Base-by-base conservation (phyloP, 2,329 filamentous ascomycete genomes). In the Arthroderma uncinatum region DNA sequence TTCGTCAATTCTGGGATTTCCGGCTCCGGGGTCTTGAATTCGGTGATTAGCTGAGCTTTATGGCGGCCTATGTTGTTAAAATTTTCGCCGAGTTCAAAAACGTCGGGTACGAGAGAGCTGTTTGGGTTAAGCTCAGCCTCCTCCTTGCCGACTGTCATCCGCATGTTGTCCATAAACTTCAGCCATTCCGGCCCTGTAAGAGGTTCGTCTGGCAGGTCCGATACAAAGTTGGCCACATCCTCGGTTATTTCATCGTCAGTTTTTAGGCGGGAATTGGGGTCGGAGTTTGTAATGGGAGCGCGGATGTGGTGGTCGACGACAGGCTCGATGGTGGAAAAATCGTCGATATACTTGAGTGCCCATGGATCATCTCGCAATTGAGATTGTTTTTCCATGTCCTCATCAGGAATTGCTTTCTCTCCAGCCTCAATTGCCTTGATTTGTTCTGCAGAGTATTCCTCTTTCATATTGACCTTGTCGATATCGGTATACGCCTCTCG, bases 381-480 rank as follows among this genome's bases (percentile, higher is more conserved):
- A 62, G 85, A 87, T 73, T 93, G 86, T 34, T 82, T 77, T 42
- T 85, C 78, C 68, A 96, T 69, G 71, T 97, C 89, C 62, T 83
- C 77, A 8, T 85, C 76, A 67, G 86, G 79, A 69, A 96, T 84
- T 63, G 86, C 82, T 60, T 80, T 75, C 73, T 96, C 91, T 65
- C 86, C 90, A 52, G 87, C 86, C 73, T 87, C 79, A 68, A 97
- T 83, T 58, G 90, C 89, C 57, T 82, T 83, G 64, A 94, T 78
- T 75, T 97, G 92, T 69, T 86, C 82, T 14, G 84, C 79, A 0
- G 89, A 87, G 76, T 95, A 97, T 64, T 80, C 81, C 66, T 82
- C 74, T 58, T 73, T 72, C 58, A 95, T 78, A 19, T 73, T 66
- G 59, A 78, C 77, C 66, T 82, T 80, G 67, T 93, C 84, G 62